phyloP scores from a whole-genome alignment of 1,284 basidiomycete genomes.

The Pascua sp. region DNA sequence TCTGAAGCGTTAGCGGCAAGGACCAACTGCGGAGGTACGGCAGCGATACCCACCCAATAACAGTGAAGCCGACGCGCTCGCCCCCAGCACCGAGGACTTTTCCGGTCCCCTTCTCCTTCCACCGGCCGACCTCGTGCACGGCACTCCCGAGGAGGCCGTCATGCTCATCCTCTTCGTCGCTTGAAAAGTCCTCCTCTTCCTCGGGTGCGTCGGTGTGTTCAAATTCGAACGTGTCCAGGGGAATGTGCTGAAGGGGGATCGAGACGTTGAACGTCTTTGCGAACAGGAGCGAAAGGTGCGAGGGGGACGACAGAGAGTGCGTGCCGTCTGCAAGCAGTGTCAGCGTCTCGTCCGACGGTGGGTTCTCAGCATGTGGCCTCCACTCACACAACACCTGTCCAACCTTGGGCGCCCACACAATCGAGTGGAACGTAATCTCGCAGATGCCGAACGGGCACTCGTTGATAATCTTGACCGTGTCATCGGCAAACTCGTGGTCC shows the following conservation, averaged over 20 bases:
- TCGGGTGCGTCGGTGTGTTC: conserved; percentile 59
- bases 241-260: conserved; percentile 90
- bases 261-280: conserved; percentile 96
- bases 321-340: conserved; percentile 62
- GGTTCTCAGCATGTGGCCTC: not conserved
- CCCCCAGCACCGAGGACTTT: conserved; percentile 67
- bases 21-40: too few species aligned
- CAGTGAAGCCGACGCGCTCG: conserved; percentile 76
- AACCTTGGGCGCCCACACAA: conserved; percentile 83
- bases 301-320: conserved; percentile 85
- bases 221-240: conserved; percentile 74
- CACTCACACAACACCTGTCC: conserved; percentile 76
- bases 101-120: conserved; percentile 72
- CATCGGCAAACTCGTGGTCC: conserved; percentile 65
- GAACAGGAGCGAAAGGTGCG: conserved; percentile 87
- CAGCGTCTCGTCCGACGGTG: not conserved
- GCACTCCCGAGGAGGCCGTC: conserved; percentile 23
- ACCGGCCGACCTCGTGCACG: conserved; percentile 59
- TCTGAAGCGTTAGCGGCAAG: conserved; percentile 51
- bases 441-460: conserved; percentile 86
- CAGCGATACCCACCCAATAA: conserved; percentile 68
- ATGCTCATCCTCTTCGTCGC: conserved; percentile 37
- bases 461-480: conserved; percentile 66
- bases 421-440: conserved; percentile 72
- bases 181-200: conserved; percentile 25